These are phyloP conservation scores for Austroboletus niveus DNA, from an alignment of 1,284 basidiomycete genomes.

Conservation along the genomic window DNA sequence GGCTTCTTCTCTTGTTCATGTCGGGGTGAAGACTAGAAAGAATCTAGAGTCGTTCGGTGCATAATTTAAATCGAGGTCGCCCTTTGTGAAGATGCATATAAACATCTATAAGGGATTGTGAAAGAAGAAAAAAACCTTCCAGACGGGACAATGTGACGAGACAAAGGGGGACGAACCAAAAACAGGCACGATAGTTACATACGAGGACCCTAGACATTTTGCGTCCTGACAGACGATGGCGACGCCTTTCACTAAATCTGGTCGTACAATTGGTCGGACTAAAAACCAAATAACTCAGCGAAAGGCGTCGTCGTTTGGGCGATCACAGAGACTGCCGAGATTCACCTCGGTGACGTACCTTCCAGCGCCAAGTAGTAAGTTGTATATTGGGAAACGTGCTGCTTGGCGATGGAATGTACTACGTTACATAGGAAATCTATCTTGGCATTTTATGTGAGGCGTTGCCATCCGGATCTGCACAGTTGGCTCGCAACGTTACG, in stretches of 20 bases:
- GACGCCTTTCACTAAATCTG: constrained; percentile 19
- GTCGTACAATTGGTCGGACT: no score
- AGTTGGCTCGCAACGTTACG: no score
- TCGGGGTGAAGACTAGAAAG: constrained; percentile 17
- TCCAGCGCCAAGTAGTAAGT: constrained; percentile 9
- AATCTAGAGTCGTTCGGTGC: neutral
- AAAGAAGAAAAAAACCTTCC: constrained; percentile 8
- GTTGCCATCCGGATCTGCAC: no score
- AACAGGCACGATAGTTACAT: constrained; percentile 3
- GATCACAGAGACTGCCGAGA: constrained; percentile 13
- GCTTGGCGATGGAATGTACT: neutral
- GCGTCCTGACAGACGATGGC: neutral
- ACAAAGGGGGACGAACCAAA: constrained; percentile 18
- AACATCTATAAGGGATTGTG: constrained; percentile 12
- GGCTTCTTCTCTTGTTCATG: constrained; percentile 29
- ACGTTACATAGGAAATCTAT: no score
- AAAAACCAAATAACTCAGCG: no score
- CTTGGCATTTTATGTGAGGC: no score
- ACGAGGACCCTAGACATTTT: neutral
- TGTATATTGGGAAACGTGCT: constrained; percentile 4
- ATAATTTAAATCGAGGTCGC: constrained; percentile 12
- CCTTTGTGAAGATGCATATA: constrained; percentile 18
- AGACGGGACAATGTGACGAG: constrained; percentile 1
- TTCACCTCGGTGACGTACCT: constrained; percentile 7
- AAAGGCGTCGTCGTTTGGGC: constrained; percentile 8